phyloP scores from a whole-genome alignment of 768 basidiomycete genomes.

The Galerina sulciceps region DNA sequence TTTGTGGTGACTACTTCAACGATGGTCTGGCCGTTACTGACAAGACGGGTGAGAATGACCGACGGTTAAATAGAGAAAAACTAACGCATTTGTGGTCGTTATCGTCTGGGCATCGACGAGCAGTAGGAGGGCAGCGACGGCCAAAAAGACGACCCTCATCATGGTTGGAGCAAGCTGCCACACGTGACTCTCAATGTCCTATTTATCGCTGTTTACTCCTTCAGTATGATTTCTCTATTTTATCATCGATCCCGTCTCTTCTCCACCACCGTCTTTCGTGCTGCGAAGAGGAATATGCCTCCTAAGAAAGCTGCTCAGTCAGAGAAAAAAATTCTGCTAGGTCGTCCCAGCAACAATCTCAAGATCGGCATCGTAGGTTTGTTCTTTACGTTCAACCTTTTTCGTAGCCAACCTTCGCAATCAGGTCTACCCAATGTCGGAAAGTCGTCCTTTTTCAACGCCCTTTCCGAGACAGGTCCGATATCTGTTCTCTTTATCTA shows the following conservation, averaged over 20 bases:
- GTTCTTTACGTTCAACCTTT: constrained; percentile 33
- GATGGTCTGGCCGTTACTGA: constrained; percentile 52
- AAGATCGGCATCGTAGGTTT: constrained; percentile 98
- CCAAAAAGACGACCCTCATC: constrained; percentile 24
- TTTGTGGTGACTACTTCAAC: constrained; percentile 51
- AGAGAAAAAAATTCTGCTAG: constrained; percentile 89
- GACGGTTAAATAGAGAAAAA: background rate
- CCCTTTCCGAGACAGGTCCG: constrained; percentile 86
- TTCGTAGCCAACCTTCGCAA: constrained; percentile 17
- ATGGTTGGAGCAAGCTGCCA: background rate
- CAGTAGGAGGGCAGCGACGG: constrained; percentile 22
- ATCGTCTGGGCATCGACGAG: constrained; percentile 46
- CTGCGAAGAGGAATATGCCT: constrained; percentile 77
- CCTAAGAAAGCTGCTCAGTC: constrained; percentile 80
- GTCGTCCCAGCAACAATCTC: constrained; percentile 94
- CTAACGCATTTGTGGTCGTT: constrained; percentile 54
- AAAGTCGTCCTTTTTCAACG: constrained; percentile 99
- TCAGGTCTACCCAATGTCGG: constrained; percentile 94
- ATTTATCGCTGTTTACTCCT: constrained; percentile 23
- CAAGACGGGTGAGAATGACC: background rate
- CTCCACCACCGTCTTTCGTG: constrained; percentile 39
- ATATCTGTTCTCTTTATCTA: constrained; percentile 3
- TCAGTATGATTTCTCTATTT: constrained; percentile 25
- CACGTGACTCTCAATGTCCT: constrained; percentile 13
- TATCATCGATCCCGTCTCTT: constrained; percentile 29